phyloP scores from a whole-genome alignment of 306 rosid genomes.

The Malus asiatica region DNA sequence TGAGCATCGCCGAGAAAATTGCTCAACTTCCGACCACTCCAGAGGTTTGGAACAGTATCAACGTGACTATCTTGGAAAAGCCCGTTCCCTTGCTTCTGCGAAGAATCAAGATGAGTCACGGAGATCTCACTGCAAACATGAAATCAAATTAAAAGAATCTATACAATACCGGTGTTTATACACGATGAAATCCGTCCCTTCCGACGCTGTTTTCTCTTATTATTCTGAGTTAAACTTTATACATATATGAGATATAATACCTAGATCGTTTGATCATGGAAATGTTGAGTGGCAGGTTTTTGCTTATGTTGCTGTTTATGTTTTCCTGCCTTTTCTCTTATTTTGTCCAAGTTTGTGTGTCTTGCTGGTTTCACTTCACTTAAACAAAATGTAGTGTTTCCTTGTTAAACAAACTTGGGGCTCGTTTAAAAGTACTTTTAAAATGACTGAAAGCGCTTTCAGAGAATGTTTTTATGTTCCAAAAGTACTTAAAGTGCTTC shows the following conservation, averaged over 20 bases:
- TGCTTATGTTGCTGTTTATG: neutral
- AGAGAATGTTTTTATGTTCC: no score
- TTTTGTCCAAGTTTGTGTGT: neutral
- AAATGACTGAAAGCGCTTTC: no score
- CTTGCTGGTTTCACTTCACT: neutral
- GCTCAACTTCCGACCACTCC: conserved; percentile 52
- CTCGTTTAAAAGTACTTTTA: no score
- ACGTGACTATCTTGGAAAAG: conserved; percentile 64
- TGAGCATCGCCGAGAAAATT: conserved; percentile 64
- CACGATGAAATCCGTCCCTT: neutral
- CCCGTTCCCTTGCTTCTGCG: conserved; percentile 45
- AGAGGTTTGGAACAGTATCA: conserved; percentile 79
- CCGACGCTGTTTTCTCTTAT: neutral
- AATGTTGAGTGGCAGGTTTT: neutral
- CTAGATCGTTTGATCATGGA: neutral
- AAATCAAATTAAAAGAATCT: conserved; percentile 26
- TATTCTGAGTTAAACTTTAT: neutral
- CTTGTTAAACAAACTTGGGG: no score
- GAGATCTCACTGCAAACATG: conserved; percentile 18
- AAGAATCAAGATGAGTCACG: conserved; percentile 43
- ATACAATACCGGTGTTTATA: neutral
- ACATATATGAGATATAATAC: neutral
- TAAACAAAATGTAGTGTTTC: neutral
- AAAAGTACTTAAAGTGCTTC: no score
- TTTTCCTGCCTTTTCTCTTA: neutral